Base-by-base conservation (phyloP, 768 basidiomycete genomes). In the Cystofilobasidium macerans region DNA sequence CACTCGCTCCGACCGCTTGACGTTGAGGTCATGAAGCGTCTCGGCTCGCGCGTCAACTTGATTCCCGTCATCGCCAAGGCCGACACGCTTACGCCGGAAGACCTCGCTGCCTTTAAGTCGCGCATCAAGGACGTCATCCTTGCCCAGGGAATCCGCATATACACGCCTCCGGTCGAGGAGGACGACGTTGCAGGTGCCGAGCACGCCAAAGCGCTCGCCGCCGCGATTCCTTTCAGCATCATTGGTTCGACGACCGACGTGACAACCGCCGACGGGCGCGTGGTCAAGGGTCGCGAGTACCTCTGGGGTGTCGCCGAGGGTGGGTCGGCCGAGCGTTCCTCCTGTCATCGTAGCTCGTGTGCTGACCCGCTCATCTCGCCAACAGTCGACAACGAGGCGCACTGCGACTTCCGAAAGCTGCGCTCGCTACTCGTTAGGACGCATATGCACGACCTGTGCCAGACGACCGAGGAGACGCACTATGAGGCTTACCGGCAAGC, bases 231-330 rank as follows among this genome's bases (percentile, higher is more conserved):
- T 0, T 98, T 97, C 80, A 95, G 93, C 26, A 97, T 99, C 77
- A 98, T 99, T 73, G 95, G 95, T 36, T 91, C 88, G 28, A 97
- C 89, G 0, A 86, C 93, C 74, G 94, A 99, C 70, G 94, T 99
- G 56, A 83, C 83, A 72, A 97, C 90, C 4, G 78, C 81, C 28
- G 94, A 98, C 74, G 95, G 95, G 14, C 84, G 92, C 65, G 78
- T 84, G 38, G 95, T 99, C 74, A 98, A 98, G 78, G 95, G 95
- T 54, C 86, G 95, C 72, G 89, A 98, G 77, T 99, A 99, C 75
- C 84, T 94, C 18, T 99, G 95, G 95, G 95, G 95, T 81, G 92
- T 99, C n/a, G 95, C 95, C 12, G 95, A 99, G 81, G 89, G 89
- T 89, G 45, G 57, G 80, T 77, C 22, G 26, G 32, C 45, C 4